Conservation (phyloP, 306 rosid species). For the Potentilla sterilis region DNA sequence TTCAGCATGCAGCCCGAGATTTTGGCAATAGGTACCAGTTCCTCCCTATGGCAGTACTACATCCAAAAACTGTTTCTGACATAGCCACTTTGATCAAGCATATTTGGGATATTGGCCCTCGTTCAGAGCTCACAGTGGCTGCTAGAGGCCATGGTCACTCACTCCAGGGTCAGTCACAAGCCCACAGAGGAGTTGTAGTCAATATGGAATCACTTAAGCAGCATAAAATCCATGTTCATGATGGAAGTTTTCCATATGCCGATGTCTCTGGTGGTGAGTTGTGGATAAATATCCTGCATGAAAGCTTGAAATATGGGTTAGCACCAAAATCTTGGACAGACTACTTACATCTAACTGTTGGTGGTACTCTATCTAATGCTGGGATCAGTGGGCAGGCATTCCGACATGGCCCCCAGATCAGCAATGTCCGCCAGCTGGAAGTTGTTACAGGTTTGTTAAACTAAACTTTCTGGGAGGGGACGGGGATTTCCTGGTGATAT, state of each 20-base stretch:
- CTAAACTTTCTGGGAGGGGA: background rate
- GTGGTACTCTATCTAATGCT: slow-evolving; percentile 95
- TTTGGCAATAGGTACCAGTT: slow-evolving; percentile 77
- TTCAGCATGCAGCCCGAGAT: slow-evolving; percentile 64
- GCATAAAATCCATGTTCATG: slow-evolving; percentile 51
- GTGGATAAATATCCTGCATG: slow-evolving; percentile 90
- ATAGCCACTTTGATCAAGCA: slow-evolving; percentile 61
- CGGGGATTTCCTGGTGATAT: background rate
- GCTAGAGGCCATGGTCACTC: slow-evolving; percentile 99
- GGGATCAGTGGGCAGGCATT: slow-evolving; percentile 98
- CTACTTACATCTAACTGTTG: slow-evolving; percentile 85
- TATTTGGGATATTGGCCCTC: slow-evolving; percentile 73
- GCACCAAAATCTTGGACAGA: slow-evolving; percentile 98
- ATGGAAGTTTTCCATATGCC: slow-evolving; percentile 49
- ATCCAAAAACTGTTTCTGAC: slow-evolving; percentile 79
- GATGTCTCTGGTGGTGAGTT: slow-evolving; percentile 88
- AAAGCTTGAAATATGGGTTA: slow-evolving; percentile 70
- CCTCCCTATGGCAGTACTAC: slow-evolving; percentile 64
- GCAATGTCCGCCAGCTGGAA: slow-evolving; percentile 89
- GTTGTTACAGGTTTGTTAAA: slow-evolving; percentile 82
- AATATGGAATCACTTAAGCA: slow-evolving; percentile 73
- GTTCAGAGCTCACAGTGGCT: slow-evolving; percentile 75
- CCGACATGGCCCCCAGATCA: slow-evolving; percentile 92
- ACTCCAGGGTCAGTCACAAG: slow-evolving; percentile 84
- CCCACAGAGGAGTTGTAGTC: slow-evolving; percentile 76